Evolutionary conservation across 2,329 filamentous ascomycete species (phyloP), one percentile per base, ranked within the genome.

Genomic region (Phaeosphaeriaceae sp.): DNA sequence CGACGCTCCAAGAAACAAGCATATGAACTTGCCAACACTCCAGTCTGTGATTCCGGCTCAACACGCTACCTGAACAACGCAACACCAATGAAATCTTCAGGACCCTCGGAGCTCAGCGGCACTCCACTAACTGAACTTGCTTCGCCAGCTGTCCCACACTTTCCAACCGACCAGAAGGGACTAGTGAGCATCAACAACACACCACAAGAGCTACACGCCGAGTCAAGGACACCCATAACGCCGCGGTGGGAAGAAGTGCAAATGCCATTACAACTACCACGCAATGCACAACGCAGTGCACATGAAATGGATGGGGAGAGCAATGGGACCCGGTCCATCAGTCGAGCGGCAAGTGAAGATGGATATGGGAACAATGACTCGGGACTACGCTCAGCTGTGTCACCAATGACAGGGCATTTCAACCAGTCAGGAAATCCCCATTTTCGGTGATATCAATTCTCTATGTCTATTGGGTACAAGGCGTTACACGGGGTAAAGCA

Each of bases 181-280:
- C 53, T 52, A n/a, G 37, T 65, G 12, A 57, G 46, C 20, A 42
- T 68, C 30, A 62, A 58, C n/a, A 49, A 61, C 26, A 48, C 51
- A 20, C 65, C 64, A 4, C 59, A 59, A 16, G 67, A 71, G 33
- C 29, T 70, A 13, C 56, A 54, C 34, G 61, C 54, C 2, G 62
- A 66, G 15, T 61, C 61, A 0, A 50, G 42, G 29, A 47, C 52
- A 20, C 55, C 61, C 18, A 30, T 50, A 11, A 51, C 61, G 4
- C 55, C 56, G 11, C 37, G 62, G 13, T 69, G 66, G 66, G 44
- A 57, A 42, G 63, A 69, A 16, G 63, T 68, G 6, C 37, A 51
- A 21, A 35, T 50, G n/a, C 56, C 48, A 15, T n/a, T 38, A 9
- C 41, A 30, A 17, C 21, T 53, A n/a, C 42, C 47, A 38, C 32